Evolutionary conservation across 495 filamentous ascomycete genomes (phyloP).

Genomic region (Penicillium desertorum): DNA sequence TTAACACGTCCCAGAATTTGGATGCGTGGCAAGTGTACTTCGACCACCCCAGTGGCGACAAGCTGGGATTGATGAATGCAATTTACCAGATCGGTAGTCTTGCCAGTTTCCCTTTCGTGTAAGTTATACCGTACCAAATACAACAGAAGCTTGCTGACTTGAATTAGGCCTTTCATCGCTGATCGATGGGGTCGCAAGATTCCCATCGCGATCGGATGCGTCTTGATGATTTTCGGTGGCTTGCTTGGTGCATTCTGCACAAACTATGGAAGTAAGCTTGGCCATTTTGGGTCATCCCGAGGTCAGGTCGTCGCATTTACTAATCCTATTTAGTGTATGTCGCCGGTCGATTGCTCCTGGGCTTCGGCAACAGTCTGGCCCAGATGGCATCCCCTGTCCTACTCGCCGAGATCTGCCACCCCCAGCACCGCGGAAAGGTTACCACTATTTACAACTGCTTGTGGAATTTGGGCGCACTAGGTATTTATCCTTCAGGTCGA

Average conservation of each 20-base stretch:
- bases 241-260: constrained; percentile 52
- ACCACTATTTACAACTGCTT: constrained; percentile 63
- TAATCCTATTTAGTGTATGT: constrained; percentile 19
- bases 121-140: constrained; percentile 18
- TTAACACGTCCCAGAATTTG: constrained; percentile 30
- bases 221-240: constrained; percentile 61
- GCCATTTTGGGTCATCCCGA: neutral
- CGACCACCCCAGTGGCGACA: constrained; percentile 46
- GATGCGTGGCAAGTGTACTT: constrained; percentile 30
- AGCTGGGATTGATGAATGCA: constrained; percentile 61
- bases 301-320: neutral
- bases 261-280: constrained; percentile 35
- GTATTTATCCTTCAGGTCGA: neutral
- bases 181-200: constrained; percentile 59
- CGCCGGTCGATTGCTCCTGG: constrained; percentile 48
- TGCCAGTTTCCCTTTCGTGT: constrained; percentile 61
- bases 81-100: constrained; percentile 66
- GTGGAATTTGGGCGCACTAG: constrained; percentile 60
- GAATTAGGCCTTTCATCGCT: constrained; percentile 48
- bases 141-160: neutral
- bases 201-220: constrained; percentile 58
- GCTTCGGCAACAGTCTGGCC: constrained; percentile 60
- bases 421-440: constrained; percentile 62
- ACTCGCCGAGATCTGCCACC: constrained; percentile 61
- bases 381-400: constrained; percentile 62